Evolutionary conservation across 768 basidiomycete genomes (phyloP), one percentile per base, ranked within the genome.

Genomic region (Pleurotus salmoneostramineus): DNA sequence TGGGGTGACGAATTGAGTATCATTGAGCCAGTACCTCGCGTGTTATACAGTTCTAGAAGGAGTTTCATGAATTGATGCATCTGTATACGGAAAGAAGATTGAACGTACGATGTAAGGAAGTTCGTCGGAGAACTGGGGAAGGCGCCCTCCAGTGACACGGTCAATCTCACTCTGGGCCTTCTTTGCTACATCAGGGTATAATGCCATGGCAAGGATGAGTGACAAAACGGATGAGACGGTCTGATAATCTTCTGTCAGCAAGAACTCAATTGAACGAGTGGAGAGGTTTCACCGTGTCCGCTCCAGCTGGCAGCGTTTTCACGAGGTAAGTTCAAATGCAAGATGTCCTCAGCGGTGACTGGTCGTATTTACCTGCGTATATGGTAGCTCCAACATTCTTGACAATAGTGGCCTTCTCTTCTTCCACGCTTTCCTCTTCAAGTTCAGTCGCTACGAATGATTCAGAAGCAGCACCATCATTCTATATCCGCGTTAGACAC

Each of bases 361-460:
- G 37, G 27, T 56, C 32, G 14, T 32, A 59, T 65, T 21, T 61
- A 75, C 75, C 78, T 61, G 75, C 72, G 59, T 74, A 80, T 27
- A 72, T 67, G 17, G 77, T 77, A 4, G 72, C 77, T 6, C 76
- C 73, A 8, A 76, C 72, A 51, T 78, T 77, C 60, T 72, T 77
- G 3, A 78, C 71, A 34, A 73, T 63, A 3, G 66, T 65, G 61
- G 76, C 76, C 35, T 73, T 66, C 34, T 64, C 64, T 37, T 66
- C 61, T 56, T 71, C 66, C 36, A 64, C 33, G 32, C 57, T 56
- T 56, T 70, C 61, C 17, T 59, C 63, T 51, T 74, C 75, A 4
- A 78, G 62, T 40, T 77, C 75, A 11, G 68, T 63, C n/a, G 69
- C 66, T 10, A 75, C 71, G 49, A 78, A 65, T 62, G 70, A 78